A percentile compares a stretch with the other conserved stretches of the same genome.
These are phyloP conservation scores for Iberis pinnata DNA, from an alignment of 345 rosid species.

Conservation along the genomic window DNA sequence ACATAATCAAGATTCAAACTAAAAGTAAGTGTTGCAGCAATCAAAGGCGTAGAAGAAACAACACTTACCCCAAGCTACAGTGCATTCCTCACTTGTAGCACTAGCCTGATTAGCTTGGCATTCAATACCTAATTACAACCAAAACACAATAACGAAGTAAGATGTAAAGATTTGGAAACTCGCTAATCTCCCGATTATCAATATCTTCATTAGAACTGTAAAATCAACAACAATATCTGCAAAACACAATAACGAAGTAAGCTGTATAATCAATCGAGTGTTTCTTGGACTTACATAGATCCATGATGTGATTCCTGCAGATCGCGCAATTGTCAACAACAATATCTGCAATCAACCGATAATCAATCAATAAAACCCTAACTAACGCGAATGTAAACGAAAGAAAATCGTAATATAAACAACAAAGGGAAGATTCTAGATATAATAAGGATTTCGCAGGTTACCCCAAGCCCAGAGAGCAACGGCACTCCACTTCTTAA, in stretches of 20 bases:
- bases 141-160: conserved; percentile 1
- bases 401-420: not conserved
- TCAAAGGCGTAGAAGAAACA: not conserved
- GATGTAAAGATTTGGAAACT: too few relatives aligned
- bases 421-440: not conserved
- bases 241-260: too few relatives aligned
- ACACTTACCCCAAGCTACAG: conserved; percentile 92
- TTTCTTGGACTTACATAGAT: conserved; percentile 55
- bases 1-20: not conserved
- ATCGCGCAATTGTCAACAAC: conserved; percentile 97
- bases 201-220: not conserved
- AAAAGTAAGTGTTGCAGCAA: not conserved
- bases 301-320: conserved; percentile 93
- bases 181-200: too few relatives aligned
- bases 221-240: too few relatives aligned
- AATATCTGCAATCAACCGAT: conserved; percentile 51
- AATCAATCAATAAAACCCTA: conserved; percentile 3
- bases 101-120: conserved; percentile 95
- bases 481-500: conserved; percentile 94
- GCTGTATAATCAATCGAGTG: not conserved
- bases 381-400: too few relatives aligned
- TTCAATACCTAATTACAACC: conserved; percentile 59
- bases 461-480: conserved; percentile 97
- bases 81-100: conserved; percentile 93
- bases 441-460: conserved; percentile 18